A percentile compares a stretch with the other conserved stretches of the same genome.
phyloP scores from a whole-genome alignment of 73 alveolate species.

The Paramecium caudatum region DNA sequence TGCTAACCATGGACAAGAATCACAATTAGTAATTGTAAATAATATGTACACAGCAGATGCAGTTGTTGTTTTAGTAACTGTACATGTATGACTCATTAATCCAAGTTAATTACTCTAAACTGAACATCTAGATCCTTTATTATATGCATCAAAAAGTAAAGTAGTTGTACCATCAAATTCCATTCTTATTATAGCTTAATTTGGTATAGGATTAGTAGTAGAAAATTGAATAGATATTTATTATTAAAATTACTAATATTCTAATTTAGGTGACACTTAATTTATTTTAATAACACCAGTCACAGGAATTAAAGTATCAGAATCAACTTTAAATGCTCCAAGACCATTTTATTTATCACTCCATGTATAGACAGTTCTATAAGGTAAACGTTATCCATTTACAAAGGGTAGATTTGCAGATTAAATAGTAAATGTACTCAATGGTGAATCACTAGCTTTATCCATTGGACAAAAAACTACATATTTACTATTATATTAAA shows the following conservation, averaged over 20 bases:
- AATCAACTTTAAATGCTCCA: neutral
- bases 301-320: conserved; percentile 33
- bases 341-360: conserved; percentile 54
- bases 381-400: conserved; percentile 58
- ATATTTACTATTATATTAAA: conserved; percentile 28
- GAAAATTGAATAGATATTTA: neutral
- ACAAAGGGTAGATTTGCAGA: conserved; percentile 54
- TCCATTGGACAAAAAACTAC: conserved; percentile 70
- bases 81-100: conserved; percentile 9
- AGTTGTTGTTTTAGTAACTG: neutral
- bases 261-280: neutral
- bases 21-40: conserved; percentile 27
- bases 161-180: neutral
- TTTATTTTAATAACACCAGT: conserved; percentile 23
- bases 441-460: conserved; percentile 51
- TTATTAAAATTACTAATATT: neutral
- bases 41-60: neutral
- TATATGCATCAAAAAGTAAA: neutral
- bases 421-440: conserved; percentile 12
- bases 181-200: conserved; percentile 13
- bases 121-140: conserved; percentile 46
- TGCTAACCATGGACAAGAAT: conserved; percentile 10
- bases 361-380: conserved; percentile 68
- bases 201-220: conserved; percentile 34
- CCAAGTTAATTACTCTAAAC: neutral